Conservation (phyloP, 208 protist genomes). For the Porcisia hertigi region DNA sequence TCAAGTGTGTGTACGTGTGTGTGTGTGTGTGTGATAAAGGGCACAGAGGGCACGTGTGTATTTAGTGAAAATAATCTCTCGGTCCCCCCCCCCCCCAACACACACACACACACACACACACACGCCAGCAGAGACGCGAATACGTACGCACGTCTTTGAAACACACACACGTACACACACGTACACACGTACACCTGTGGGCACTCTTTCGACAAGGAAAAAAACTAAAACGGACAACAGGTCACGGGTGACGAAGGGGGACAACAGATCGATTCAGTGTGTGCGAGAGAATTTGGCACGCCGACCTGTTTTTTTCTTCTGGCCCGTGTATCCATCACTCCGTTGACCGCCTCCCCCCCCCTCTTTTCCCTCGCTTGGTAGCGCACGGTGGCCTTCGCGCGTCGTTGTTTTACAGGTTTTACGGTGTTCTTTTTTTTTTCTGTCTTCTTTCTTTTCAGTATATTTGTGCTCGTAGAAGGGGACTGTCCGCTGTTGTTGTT, state of each 20-base stretch:
- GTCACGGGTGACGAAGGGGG: not conserved
- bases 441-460: conserved; percentile 1
- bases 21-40: no score
- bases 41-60: not conserved
- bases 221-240: not conserved
- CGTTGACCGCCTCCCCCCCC: no score
- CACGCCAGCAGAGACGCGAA: not conserved
- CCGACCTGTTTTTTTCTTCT: not conserved
- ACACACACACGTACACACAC: not conserved
- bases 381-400: not conserved
- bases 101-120: not conserved
- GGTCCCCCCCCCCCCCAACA: not conserved
- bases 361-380: no score
- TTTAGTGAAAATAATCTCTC: not conserved
- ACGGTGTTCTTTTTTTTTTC: not conserved
- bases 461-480: not conserved
- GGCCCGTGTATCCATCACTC: not conserved
- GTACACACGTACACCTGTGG: not conserved
- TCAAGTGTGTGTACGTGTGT: no score
- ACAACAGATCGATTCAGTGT: no score
- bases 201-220: not conserved
- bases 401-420: not conserved
- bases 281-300: not conserved
- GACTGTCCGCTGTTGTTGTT: not conserved
- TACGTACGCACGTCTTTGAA: not conserved